Evolutionary conservation across 129 eudicot genomes (phyloP).

Genomic region (Centella asiatica): DNA sequence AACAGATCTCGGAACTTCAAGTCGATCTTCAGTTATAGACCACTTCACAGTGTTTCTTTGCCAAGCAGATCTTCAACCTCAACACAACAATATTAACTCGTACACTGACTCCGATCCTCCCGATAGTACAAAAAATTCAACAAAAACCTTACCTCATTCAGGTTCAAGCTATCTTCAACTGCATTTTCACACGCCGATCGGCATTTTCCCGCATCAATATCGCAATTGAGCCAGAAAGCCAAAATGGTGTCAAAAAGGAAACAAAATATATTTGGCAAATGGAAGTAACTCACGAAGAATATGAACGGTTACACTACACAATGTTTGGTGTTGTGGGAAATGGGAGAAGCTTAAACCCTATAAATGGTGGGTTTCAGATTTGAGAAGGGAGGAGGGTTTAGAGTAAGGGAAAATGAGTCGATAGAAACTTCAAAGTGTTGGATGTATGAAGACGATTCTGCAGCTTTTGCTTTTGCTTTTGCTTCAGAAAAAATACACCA

Average conservation of each 20-base stretch:
- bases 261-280: no score
- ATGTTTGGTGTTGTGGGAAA: background rate
- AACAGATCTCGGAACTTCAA: constrained; percentile 6
- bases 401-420: background rate
- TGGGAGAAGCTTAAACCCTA: constrained; percentile 35
- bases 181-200: background rate
- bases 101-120: constrained; percentile 2
- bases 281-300: background rate
- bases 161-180: constrained; percentile 1
- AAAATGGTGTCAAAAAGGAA: background rate
- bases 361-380: constrained; percentile 1
- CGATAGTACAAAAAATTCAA: background rate
- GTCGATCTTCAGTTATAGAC: background rate
- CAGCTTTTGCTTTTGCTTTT: constrained; percentile 27
- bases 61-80: constrained; percentile 15
- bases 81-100: constrained; percentile 10
- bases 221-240: background rate
- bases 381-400: background rate
- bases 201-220: background rate
- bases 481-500: constrained; percentile 2
- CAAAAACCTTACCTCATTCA: constrained; percentile 29
- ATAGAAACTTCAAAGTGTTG: background rate
- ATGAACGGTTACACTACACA: background rate
- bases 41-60: background rate
- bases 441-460: background rate